phyloP scores from a whole-genome alignment of 257 asterid genomes.

The Sherardia arvensis region DNA sequence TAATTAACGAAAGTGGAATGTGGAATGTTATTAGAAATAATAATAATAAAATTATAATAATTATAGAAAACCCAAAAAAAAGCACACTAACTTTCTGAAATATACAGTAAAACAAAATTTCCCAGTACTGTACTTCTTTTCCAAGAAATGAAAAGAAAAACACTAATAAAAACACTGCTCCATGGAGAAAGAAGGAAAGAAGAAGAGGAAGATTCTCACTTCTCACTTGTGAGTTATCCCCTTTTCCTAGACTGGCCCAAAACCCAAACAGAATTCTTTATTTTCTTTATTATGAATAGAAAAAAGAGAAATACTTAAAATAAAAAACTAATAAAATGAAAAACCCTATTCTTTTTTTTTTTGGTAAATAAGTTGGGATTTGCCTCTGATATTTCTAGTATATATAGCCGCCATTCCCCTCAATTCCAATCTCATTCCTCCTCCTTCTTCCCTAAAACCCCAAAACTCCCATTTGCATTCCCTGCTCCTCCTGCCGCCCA shows the following conservation, averaged over 20 bases:
- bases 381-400: conserved; percentile 20
- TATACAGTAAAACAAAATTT: background rate
- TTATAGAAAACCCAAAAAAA: background rate
- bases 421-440: conserved; percentile 8
- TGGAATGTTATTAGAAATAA: too few species aligned
- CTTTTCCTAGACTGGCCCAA: background rate
- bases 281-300: background rate
- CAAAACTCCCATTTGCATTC: conserved; percentile 11
- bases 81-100: background rate
- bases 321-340: background rate
- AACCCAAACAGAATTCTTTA: background rate
- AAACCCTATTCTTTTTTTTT: conserved; percentile 2
- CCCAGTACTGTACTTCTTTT: background rate
- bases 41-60: too few species aligned
- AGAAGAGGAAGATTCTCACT: background rate
- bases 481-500: conserved; percentile 3
- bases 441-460: conserved; percentile 1
- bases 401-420: conserved; percentile 68
- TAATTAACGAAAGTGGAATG: too few species aligned
- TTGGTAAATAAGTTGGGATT: background rate
- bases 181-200: background rate
- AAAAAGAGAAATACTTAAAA: background rate
- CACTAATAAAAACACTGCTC: background rate
- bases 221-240: background rate
- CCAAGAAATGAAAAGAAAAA: background rate